Evolutionary conservation across 768 basidiomycete species (phyloP).

Genomic region (Trichaptum fuscoviolaceum): DNA sequence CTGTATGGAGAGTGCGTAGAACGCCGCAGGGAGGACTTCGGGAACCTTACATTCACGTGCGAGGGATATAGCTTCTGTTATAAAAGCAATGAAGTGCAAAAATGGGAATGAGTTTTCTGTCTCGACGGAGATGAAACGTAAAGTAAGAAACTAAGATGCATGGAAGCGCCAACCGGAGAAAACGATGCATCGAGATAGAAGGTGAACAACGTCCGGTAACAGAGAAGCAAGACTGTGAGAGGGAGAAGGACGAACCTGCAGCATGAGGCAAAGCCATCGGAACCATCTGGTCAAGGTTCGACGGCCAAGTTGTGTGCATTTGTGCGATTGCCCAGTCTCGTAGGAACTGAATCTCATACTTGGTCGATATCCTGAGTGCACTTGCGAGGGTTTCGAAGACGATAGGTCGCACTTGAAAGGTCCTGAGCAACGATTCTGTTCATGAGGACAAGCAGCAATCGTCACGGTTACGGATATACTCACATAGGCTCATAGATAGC

Average conservation of each 20-base stretch:
- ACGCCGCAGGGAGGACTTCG: conserved; percentile 34
- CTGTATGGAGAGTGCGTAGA: conserved; percentile 33
- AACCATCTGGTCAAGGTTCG: conserved; percentile 22
- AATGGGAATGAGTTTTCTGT: neutral
- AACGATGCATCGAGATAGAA: neutral
- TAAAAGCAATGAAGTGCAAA: neutral
- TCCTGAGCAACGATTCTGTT: conserved; percentile 13
- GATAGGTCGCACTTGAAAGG: conserved; percentile 19
- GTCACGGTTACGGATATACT: conserved; percentile 11
- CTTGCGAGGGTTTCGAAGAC: conserved; percentile 24
- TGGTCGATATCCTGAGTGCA: conserved; percentile 29
- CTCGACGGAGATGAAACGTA: neutral
- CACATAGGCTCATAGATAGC: conserved; percentile 32
- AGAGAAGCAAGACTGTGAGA: neutral
- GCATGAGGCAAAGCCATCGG: conserved; percentile 24
- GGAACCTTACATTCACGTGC: conserved; percentile 30
- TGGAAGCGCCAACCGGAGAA: neutral
- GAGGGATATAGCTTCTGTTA: conserved; percentile 30
- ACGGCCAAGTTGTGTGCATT: conserved; percentile 27
- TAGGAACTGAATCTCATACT: conserved; percentile 29
- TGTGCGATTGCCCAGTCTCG: conserved; percentile 22
- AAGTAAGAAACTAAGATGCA: neutral
- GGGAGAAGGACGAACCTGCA: conserved; percentile 21
- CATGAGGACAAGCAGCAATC: neutral
- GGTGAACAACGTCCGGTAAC: neutral